Conservation (phyloP, 495 filamentous ascomycete genomes). For the Tirmania nivea region DNA sequence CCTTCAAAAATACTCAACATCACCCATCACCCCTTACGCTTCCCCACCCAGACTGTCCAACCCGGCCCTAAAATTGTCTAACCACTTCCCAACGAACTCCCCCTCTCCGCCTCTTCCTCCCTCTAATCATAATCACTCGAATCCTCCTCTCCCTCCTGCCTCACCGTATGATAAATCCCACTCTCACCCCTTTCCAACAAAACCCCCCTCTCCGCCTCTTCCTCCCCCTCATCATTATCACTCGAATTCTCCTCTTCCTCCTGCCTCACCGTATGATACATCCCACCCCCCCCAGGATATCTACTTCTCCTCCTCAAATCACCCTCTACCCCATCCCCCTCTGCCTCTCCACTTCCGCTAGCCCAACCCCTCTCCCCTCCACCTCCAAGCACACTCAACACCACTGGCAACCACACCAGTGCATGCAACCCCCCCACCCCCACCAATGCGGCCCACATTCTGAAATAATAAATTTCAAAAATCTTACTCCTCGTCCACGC, state of each 20-base stretch:
- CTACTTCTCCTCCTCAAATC: constrained; percentile 31
- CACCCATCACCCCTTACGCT: background rate
- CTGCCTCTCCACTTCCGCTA: constrained; percentile 36
- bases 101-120: background rate
- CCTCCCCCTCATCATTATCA: background rate
- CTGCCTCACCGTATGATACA: background rate
- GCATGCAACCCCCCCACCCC: constrained; percentile 75
- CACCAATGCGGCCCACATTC: constrained; percentile 83
- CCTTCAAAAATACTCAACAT: background rate
- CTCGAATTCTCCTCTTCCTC: background rate
- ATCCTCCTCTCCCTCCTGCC: background rate
- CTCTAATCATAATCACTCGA: background rate
- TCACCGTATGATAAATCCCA: background rate
- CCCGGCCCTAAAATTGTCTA: background rate
- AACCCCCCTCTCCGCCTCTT: background rate
- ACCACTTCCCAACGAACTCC: background rate
- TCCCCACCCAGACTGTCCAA: background rate
- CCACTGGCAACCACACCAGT: constrained; percentile 77
- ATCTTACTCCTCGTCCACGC: constrained; percentile 95
- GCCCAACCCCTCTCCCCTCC: constrained; percentile 38
- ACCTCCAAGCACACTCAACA: constrained; percentile 66
- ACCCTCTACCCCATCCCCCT: constrained; percentile 52
- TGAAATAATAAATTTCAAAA: constrained; percentile 98
- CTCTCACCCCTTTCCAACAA: background rate
- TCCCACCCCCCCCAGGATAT: background rate